Evolutionary conservation across 768 basidiomycete genomes (phyloP).

Genomic region (Serpula lacrymans): DNA sequence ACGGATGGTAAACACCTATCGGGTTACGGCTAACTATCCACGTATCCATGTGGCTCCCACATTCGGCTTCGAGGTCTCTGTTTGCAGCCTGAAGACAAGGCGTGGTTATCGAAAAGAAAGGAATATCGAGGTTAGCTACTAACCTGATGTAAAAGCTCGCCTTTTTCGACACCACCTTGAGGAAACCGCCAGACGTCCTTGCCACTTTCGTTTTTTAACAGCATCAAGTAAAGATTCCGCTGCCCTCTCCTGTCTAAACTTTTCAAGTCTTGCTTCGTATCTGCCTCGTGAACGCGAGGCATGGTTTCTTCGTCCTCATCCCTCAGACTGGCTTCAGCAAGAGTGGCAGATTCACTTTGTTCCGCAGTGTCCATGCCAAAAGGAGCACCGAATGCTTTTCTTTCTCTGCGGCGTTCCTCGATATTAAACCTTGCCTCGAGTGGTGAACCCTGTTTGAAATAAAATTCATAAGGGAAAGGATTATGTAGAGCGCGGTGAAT

Average conservation of each 20-base stretch:
- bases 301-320: conserved; percentile 60
- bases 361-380: conserved; percentile 45
- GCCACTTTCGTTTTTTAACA: conserved; percentile 47
- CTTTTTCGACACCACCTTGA: conserved; percentile 54
- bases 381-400: conserved; percentile 65
- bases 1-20: conserved; percentile 70
- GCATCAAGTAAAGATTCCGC: conserved; percentile 85
- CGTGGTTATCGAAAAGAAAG: too few relatives aligned
- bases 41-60: conserved; percentile 82
- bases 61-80: conserved; percentile 64
- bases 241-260: conserved; percentile 81
- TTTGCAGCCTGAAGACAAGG: conserved; percentile 73
- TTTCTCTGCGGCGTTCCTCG: conserved; percentile 72
- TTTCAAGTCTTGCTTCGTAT: conserved; percentile 56
- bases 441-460: conserved; percentile 89
- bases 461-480: conserved; percentile 86
- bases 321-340: conserved; percentile 56
- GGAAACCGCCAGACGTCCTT: conserved; percentile 80
- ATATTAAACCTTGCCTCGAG: conserved; percentile 76
- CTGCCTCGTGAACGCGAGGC: conserved; percentile 60
- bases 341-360: conserved; percentile 46
- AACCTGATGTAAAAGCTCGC: conserved; percentile 78
- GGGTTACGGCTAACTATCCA: conserved; percentile 94
- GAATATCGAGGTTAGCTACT: conserved; percentile 14
- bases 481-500: conserved; percentile 84